These are phyloP conservation scores for Trichophyton simii DNA, from an alignment of 2,329 filamentous ascomycete species.

Conservation along the genomic window DNA sequence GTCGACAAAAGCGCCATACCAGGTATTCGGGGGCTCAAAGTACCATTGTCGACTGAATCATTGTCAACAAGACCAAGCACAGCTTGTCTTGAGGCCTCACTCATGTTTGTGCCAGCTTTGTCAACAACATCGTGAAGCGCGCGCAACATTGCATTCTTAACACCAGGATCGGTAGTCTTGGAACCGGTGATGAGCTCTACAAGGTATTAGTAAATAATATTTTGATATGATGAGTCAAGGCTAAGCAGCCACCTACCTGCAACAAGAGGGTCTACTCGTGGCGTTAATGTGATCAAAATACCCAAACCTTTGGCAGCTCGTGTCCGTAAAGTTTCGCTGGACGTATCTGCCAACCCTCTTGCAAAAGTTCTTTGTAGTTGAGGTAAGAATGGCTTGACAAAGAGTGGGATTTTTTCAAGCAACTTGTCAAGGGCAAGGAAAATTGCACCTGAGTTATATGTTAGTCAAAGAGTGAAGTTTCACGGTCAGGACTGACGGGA, in stretches of 20 bases:
- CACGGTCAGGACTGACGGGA: not conserved
- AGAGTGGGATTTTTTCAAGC: slow-evolving; percentile 88
- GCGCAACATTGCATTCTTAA: slow-evolving; percentile 92
- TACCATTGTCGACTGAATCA: slow-evolving; percentile 62
- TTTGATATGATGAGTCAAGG: not conserved
- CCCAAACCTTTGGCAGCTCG: slow-evolving; percentile 88
- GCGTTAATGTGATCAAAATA: slow-evolving; percentile 88
- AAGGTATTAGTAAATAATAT: slow-evolving; percentile 17
- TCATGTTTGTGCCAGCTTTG: slow-evolving; percentile 91
- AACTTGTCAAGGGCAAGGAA: slow-evolving; percentile 88
- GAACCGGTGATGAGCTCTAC: slow-evolving; percentile 83
- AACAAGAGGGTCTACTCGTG: slow-evolving; percentile 88
- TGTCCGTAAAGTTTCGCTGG: slow-evolving; percentile 74
- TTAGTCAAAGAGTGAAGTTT: slow-evolving; percentile 14
- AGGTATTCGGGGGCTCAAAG: slow-evolving; percentile 24
- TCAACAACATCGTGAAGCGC: slow-evolving; percentile 91
- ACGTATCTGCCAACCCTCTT: slow-evolving; percentile 83
- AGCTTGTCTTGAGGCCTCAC: slow-evolving; percentile 72
- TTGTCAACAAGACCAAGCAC: slow-evolving; percentile 81
- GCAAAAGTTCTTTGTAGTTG: slow-evolving; percentile 95
- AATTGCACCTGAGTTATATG: slow-evolving; percentile 55
- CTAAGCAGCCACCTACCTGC: slow-evolving; percentile 29
- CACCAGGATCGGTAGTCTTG: slow-evolving; percentile 74
- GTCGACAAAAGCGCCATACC: not conserved
- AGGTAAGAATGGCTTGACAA: slow-evolving; percentile 91